Evolutionary conservation across 2,329 filamentous ascomycete species (phyloP).

Genomic region (Fusarium neocosmosporiellum): DNA sequence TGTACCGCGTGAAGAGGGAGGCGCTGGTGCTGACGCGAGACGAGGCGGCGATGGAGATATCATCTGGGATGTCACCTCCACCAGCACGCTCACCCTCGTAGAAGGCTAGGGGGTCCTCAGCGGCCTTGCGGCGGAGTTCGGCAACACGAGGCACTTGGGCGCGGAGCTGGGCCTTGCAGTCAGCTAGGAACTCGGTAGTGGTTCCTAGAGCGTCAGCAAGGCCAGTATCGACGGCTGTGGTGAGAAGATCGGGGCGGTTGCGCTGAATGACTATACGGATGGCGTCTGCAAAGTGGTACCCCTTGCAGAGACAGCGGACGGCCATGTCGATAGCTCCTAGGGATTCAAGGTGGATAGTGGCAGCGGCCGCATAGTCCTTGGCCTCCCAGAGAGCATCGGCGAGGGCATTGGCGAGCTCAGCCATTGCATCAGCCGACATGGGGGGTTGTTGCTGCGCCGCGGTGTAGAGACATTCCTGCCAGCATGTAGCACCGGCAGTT

Average conservation of each 20-base stretch:
- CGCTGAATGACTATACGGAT: constrained; percentile 78
- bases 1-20: constrained; percentile 95
- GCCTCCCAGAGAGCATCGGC: constrained; percentile 83
- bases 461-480: constrained; percentile 89
- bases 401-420: constrained; percentile 76
- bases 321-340: constrained; percentile 77
- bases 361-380: constrained; percentile 85
- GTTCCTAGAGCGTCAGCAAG: constrained; percentile 83
- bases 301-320: constrained; percentile 84
- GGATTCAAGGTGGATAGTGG: constrained; percentile 84
- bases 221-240: constrained; percentile 77
- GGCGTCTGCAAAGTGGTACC: constrained; percentile 89
- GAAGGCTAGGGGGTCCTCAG: constrained; percentile 87
- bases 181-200: constrained; percentile 91
- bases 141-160: constrained; percentile 88
- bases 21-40: constrained; percentile 84
- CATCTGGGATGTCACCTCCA: constrained; percentile 83
- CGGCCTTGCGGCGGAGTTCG: constrained; percentile 84
- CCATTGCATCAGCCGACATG: constrained; percentile 69
- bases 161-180: constrained; percentile 86
- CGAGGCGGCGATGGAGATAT: constrained; percentile 86
- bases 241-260: constrained; percentile 70
- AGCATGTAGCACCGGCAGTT: constrained; percentile 78
- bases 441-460: constrained; percentile 75
- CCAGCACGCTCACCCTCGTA: constrained; percentile 80